A percentile compares a stretch with the other conserved stretches of the same genome.
phyloP scores from a whole-genome alignment of 331 rosid genomes.

The Stylosanthes scabra region DNA sequence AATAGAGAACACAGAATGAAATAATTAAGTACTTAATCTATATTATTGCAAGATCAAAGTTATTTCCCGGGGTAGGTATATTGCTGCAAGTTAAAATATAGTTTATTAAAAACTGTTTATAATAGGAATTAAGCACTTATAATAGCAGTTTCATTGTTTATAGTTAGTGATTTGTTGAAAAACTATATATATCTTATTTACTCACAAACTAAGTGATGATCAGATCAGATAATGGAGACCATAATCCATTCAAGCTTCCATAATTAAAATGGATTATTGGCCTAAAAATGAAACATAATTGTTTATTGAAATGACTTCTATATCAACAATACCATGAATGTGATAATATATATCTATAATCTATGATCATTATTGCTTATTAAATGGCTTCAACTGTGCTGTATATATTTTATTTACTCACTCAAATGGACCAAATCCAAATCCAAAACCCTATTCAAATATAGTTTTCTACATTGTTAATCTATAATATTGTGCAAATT shows the following conservation, averaged over 20 bases:
- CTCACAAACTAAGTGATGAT: too few species aligned
- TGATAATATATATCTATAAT: not conserved
- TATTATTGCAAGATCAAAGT: too few species aligned
- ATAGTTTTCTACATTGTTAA: too few species aligned
- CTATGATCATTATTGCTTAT: too few species aligned
- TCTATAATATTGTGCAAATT: too few species aligned
- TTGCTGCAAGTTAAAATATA: too few species aligned
- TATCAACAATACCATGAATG: not conserved
- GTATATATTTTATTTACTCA: not conserved
- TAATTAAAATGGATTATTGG: not conserved
- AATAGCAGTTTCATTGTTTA: constrained; percentile 1
- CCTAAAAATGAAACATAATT: not conserved
- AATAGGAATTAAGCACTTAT: not conserved
- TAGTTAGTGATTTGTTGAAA: not conserved
- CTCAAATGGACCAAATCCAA: too few species aligned
- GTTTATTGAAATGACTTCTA: not conserved
- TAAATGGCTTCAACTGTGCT: not conserved
- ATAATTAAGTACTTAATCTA: not conserved
- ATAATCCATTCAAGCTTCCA: not conserved
- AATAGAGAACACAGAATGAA: not conserved
- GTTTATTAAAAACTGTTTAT: too few species aligned
- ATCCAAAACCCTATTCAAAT: too few species aligned
- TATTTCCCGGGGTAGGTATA: too few species aligned
- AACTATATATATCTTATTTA: not conserved
- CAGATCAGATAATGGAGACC: constrained; percentile 12